Percentiles rank a stretch among this genome's conserved stretches.
phyloP scores from a whole-genome alignment of 495 filamentous ascomycete genomes.

The Amorphotheca resinae region DNA sequence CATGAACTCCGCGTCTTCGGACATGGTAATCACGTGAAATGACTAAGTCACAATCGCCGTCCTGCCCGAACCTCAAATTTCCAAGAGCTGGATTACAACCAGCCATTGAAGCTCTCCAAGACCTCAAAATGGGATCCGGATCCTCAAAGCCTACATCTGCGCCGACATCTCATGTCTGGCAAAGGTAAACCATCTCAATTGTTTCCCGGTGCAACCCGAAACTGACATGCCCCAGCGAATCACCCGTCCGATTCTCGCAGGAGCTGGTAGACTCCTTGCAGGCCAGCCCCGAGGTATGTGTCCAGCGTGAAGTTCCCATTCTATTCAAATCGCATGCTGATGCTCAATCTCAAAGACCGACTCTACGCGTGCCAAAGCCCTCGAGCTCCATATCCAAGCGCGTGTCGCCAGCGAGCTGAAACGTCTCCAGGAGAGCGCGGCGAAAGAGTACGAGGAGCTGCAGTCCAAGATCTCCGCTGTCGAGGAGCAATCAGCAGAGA shows the following conservation, averaged over 20 bases:
- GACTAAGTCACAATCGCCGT: neutral
- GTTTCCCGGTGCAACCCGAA: neutral
- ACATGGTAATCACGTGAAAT: constrained; percentile 5
- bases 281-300: constrained; percentile 64
- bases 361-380: constrained; percentile 63
- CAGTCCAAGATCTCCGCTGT: constrained; percentile 45
- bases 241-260: constrained; percentile 76
- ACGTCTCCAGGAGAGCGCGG: constrained; percentile 48
- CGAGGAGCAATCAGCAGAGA: constrained; percentile 8
- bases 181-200: constrained; percentile 11
- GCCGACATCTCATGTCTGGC: constrained; percentile 18
- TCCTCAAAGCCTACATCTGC: constrained; percentile 16
- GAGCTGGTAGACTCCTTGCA: constrained; percentile 73
- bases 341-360: constrained; percentile 50
- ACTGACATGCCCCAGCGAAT: constrained; percentile 41
- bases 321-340: constrained; percentile 3
- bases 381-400: constrained; percentile 79
- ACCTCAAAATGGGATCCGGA: constrained; percentile 18
- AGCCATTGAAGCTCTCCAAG: constrained; percentile 15
- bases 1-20: too few relatives aligned
- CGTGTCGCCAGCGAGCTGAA: constrained; percentile 80
- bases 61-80: constrained; percentile 1
- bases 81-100: neutral
- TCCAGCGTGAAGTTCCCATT: constrained; percentile 2
- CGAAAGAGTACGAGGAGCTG: constrained; percentile 46